Evolutionary conservation across 257 asterid genomes (phyloP), one percentile per base, ranked within the genome.

Genomic region (Coffea eugenioides): DNA sequence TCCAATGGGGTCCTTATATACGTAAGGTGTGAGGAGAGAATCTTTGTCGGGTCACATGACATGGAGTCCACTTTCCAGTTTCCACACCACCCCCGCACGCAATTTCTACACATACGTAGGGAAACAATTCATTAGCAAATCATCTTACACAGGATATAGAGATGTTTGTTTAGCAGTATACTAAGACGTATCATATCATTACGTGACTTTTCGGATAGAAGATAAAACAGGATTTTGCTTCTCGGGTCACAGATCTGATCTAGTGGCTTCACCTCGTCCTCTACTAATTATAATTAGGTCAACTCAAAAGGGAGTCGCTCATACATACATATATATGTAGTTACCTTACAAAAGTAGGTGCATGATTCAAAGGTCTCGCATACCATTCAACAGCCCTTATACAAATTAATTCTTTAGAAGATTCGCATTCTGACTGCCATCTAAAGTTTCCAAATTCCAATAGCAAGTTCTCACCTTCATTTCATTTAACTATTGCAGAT

Each of bases 1-100:
- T 56, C 71, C 69, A 74, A 39, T 85, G 78, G 81, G 84, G 77
- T 80, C 84, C 80, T 81, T 85, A 76, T 82, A 83, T 82, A 83
- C 82, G 67, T 65, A 65, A 71, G 39, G 13, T 45, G 13, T 45
- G 20, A 75, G 69, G 45, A 51, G 51, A 75, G 86, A 85, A 83
- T 86, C 85, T 72, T 77, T 69, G 72, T 86, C 75, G 49, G 79
- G 43, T 81, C 88, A 71, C 69, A 79, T 52, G 84, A 77, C 78
- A 74, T 46, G 82, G 82, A 82, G 73, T 84, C 91, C 80, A 76
- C 88, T 83, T 84, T 81, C 91, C 80, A 76, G 88, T 83, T 84
- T 81, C 82, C 51, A 54, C 74, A 75, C 73, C 82, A 20, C 41
- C 82, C 59, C 45, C 45, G 78, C 48, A 34, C 46, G 6, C 71